phyloP scores from a whole-genome alignment of 148 eudicot species.

The Camellia lanceoleosa region DNA sequence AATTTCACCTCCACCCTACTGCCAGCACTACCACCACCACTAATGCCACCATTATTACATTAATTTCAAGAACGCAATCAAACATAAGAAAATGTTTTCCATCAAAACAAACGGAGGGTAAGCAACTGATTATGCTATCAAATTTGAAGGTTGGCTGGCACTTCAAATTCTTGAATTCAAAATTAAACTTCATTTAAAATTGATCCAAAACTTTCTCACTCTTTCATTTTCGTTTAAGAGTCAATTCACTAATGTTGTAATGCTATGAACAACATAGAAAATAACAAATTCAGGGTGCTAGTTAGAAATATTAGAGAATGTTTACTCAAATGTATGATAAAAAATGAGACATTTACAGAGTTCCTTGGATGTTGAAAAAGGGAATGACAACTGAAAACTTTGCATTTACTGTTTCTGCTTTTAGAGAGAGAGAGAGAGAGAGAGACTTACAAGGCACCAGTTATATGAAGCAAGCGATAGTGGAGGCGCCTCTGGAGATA shows the following conservation, averaged over 20 bases:
- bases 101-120: background rate
- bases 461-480: constrained; percentile 89
- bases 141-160: background rate
- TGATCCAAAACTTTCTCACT: background rate
- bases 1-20: no score
- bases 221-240: background rate
- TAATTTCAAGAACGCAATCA: no score
- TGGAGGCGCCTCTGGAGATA: constrained; percentile 88
- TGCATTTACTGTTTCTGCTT: background rate
- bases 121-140: background rate
- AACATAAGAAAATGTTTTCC: no score
- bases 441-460: constrained; percentile 78
- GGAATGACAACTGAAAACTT: background rate
- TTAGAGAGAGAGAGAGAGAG: background rate
- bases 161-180: background rate
- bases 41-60: no score
- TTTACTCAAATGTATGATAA: background rate
- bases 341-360: constrained; percentile 3
- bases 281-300: background rate
- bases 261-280: background rate
- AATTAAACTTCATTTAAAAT: background rate
- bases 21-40: no score
- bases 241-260: background rate
- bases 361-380: background rate
- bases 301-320: background rate